Conservation (phyloP, 768 basidiomycete genomes). For the Russula compacta region DNA sequence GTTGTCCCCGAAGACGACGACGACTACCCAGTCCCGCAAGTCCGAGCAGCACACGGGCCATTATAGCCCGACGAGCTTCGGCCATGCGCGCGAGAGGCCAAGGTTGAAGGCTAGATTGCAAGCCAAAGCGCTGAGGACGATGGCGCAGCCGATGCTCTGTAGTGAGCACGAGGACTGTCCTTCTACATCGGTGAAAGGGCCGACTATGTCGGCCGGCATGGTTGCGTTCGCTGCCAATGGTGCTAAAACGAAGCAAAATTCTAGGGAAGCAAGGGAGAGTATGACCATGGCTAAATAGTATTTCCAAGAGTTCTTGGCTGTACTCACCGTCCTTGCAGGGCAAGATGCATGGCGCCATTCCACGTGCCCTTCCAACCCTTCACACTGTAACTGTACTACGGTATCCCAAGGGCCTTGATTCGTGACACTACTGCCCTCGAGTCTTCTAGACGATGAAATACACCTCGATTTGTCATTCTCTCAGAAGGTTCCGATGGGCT, state of each 20-base stretch:
- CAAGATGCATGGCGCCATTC: conserved; percentile 12
- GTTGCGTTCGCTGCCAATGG: conserved; percentile 10
- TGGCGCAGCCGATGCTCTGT: not conserved
- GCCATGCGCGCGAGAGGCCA: not conserved
- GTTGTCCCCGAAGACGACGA: conserved; percentile 25
- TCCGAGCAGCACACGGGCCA: not conserved
- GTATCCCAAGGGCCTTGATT: not conserved
- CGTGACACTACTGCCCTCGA: conserved; percentile 3
- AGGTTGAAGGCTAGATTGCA: not conserved
- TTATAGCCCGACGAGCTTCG: not conserved
- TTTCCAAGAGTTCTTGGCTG: too few species aligned
- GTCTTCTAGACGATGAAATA: conserved; percentile 27
- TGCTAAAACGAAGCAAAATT: conserved; percentile 9
- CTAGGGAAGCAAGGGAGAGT: conserved; percentile 1
- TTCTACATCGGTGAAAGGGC: conserved; percentile 13
- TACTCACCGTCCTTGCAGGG: not conserved
- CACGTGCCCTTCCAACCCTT: conserved; percentile 29
- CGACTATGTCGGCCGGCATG: conserved; percentile 13
- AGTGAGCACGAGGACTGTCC: conserved; percentile 13
- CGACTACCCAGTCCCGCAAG: conserved; percentile 15
- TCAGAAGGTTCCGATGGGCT: conserved; percentile 35
- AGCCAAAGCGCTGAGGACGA: not conserved
- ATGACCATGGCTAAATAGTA: not conserved
- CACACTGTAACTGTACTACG: not conserved
- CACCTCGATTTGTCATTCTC: conserved; percentile 35